phyloP scores from a whole-genome alignment of 495 filamentous ascomycete genomes.

The Xylaria curta region DNA sequence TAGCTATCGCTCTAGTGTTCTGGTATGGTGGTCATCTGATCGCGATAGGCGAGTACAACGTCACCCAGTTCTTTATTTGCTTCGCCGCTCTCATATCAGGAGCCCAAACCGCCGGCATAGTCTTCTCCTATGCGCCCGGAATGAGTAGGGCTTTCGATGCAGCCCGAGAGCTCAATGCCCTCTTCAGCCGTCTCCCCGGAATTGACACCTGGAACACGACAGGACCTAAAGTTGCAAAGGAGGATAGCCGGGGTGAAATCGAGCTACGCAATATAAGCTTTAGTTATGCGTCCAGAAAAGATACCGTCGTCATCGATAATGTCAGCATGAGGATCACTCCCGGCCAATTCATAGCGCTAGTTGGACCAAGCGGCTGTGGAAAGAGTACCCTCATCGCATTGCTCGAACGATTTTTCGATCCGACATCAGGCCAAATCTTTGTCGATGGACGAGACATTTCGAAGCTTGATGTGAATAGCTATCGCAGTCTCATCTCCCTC shows the following conservation, averaged over 20 bases:
- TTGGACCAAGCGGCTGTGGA: conserved; percentile 74
- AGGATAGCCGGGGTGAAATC: conserved; percentile 47
- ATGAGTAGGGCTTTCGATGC: conserved; percentile 48
- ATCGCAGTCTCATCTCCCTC: conserved; percentile 62
- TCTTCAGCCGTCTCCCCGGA: conserved; percentile 46
- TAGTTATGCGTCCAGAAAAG: conserved; percentile 61
- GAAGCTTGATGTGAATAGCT: conserved; percentile 51
- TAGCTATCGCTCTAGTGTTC: conserved; percentile 63
- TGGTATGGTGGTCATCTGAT: conserved; percentile 90
- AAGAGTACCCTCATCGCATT: conserved; percentile 73
- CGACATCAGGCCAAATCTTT: conserved; percentile 57
- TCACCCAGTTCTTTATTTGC: conserved; percentile 86
- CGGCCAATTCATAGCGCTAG: conserved; percentile 72
- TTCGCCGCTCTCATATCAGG: conserved; percentile 61
- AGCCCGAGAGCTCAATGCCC: conserved; percentile 44
- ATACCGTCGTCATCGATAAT: conserved; percentile 54
- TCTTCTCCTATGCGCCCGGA: conserved; percentile 49
- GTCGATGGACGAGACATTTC: conserved; percentile 58
- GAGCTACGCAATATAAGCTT: conserved; percentile 65
- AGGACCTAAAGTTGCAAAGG: conserved; percentile 40
- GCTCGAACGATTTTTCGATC: conserved; percentile 69
- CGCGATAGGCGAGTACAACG: conserved; percentile 67
- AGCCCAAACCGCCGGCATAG: conserved; percentile 47
- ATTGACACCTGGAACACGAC: conserved; percentile 30
- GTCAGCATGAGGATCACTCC: conserved; percentile 64